A percentile compares a stretch with the other conserved stretches of the same genome.
phyloP scores from a whole-genome alignment of 2,329 filamentous ascomycete species.

The Juglanconis juglandina region DNA sequence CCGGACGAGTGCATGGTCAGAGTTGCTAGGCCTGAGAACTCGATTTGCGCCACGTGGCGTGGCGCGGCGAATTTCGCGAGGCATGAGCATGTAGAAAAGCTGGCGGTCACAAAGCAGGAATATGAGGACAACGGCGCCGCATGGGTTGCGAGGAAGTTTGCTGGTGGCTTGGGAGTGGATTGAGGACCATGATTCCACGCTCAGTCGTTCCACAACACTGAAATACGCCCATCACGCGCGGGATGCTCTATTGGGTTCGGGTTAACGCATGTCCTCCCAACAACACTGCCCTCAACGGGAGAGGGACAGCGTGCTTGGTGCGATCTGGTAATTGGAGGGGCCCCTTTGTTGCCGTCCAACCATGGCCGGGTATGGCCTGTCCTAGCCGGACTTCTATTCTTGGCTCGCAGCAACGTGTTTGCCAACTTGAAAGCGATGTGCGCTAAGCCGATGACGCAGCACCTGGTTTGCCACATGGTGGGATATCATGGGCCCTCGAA shows the following conservation, averaged over 20 bases:
- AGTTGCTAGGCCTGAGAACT: constrained; percentile 66
- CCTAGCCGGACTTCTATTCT: not conserved
- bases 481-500: too few species aligned
- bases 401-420: not conserved
- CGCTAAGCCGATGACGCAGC: not conserved
- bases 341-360: not conserved
- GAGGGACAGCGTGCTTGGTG: too few species aligned
- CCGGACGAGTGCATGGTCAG: constrained; percentile 76
- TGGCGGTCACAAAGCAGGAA: constrained; percentile 80
- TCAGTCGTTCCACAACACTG: too few species aligned
- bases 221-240: too few species aligned
- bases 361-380: too few species aligned
- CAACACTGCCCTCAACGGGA: too few species aligned
- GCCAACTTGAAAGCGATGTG: not conserved
- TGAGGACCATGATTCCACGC: not conserved
- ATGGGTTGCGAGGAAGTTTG: constrained; percentile 73
- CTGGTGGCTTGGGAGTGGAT: constrained; percentile 31
- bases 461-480: too few species aligned
- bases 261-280: too few species aligned
- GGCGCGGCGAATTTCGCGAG: constrained; percentile 77
- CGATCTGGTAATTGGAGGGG: too few species aligned
- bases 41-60: constrained; percentile 77
- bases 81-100: constrained; percentile 62
- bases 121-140: constrained; percentile 81
- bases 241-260: too few species aligned